Base-by-base conservation (phyloP, 306 rosid genomes). In the Canavalia ensiformis region DNA sequence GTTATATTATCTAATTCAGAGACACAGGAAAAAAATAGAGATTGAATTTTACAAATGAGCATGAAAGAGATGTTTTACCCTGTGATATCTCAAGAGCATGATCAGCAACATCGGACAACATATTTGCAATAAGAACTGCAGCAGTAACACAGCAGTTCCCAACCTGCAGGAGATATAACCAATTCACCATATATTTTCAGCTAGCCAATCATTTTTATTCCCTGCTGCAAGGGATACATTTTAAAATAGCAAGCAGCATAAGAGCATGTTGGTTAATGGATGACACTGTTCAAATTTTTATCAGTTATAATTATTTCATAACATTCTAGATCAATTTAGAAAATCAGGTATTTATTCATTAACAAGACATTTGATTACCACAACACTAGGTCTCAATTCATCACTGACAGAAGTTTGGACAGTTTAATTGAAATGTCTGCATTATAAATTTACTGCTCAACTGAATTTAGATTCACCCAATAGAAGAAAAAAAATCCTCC, bases 81-180 rank as follows among this genome's bases (percentile, higher is more conserved):
- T 81, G 74, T 74, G 87, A 84, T 73, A 93, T 76, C 82, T 91
- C 94, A 3, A 80, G 83, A 69, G 86, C 89, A 63, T 83, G 85
- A 81, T 80, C 87, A 67, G 90, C 67, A 49, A 65, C 86, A 82
- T 95, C 98, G 39, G 97, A 92, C 58, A 91, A 83, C 83, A 90
- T 89, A 89, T 95, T 95, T 75, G 99, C 97, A 84, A 93, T 71
- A 76, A 95, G 88, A 86, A 95, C 88, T 58, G 88, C 92, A 52
- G 97, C 91, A 71, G 97, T 88, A 73, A 91, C 92, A 86, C 95
- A 95, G 52, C 92, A 90, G 85, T 88, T 93, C 39, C 93, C 89
- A 78, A 95, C 94, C 99, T 93, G 69, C 62, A 88, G 13, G 76
- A 89, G 63, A 85, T 29, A 76, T 56, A 8, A 78, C 30, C 75